A percentile compares a stretch with the other conserved stretches of the same genome.
Conservation (phyloP, 106 monocot species). For the Phalaenopsis aphrodite region DNA sequence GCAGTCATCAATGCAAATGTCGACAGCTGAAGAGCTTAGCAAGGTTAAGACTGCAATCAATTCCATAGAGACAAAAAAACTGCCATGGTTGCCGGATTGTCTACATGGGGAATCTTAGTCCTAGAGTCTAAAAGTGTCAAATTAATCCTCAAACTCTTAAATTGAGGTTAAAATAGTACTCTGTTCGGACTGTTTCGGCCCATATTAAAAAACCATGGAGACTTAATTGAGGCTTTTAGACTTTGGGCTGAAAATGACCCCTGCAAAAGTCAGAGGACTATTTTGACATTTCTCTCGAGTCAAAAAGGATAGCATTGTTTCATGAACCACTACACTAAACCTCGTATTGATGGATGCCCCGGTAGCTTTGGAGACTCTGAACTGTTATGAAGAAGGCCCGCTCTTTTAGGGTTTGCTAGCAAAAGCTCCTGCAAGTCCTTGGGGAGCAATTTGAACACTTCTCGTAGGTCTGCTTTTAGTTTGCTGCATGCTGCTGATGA, state of each 20-base stretch:
- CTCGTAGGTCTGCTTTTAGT: constrained; percentile 65
- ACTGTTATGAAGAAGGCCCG: constrained; percentile 40
- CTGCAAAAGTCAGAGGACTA: too few species aligned
- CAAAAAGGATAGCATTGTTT: constrained; percentile 10
- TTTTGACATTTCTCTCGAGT: too few species aligned
- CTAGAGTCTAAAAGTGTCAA: too few species aligned
- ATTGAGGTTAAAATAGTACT: too few species aligned
- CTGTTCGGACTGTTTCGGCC: too few species aligned
- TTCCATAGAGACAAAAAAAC: constrained; percentile 2
- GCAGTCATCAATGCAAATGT: neutral
- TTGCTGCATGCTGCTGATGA: constrained; percentile 50
- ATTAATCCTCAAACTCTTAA: too few species aligned
- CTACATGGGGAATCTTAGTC: too few species aligned
- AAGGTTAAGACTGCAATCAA: neutral
- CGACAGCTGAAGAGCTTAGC: neutral
- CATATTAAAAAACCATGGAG: too few species aligned
- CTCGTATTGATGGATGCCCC: constrained; percentile 20
- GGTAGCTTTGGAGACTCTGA: constrained; percentile 18
- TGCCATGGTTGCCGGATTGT: too few species aligned
- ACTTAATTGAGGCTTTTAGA: too few species aligned
- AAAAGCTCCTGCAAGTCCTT: constrained; percentile 86
- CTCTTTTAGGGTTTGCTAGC: constrained; percentile 65
- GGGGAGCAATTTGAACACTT: constrained; percentile 71
- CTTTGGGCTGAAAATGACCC: too few species aligned
- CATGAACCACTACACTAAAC: neutral